Evolutionary conservation across 176 grass and related monocot species (phyloP), one percentile per base, ranked within the genome.

Genomic region (Oryza nivara): DNA sequence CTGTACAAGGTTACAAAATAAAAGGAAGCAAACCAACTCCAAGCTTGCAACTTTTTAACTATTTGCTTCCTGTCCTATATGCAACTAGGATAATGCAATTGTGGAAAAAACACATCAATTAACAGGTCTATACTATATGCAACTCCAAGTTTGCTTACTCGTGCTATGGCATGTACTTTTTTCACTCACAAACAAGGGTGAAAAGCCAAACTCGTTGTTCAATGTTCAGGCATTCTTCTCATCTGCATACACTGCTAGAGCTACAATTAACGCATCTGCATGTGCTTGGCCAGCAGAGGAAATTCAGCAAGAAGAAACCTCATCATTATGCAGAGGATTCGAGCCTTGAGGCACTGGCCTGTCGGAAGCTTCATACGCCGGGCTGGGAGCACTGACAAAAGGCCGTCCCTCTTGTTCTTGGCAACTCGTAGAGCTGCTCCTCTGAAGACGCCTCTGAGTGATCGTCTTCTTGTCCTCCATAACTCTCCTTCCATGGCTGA

Each of bases 301-400:
- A 20, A 52, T 74, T 30, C 19, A 7, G 65, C 46, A 48, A 20
- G 2, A 51, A 47, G 56, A 11, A 11, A 78, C 75, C 68, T 79
- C 20, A 75, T 19, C 85, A 12, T 87, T 82, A 28, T 87, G 86
- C 7, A 87, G 72, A 5, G 65, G 86, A 6, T 82, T 87, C 3
- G 86, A 81, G 41, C 86, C 86, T 63, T 70, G 65, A 48, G 83
- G 73, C 30, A 72, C 79, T 11, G 47, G 71, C 34, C 78, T 76
- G 19, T 32, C 46, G 3, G 78, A 82, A 28, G 78, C 64, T 69
- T 76, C 71, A 10, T 76, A 87, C 47, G 70, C 76, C 30, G 9
- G 35, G 19, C 12, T 80, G 26, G 72, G 19, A 15, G 5, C 72
- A 25, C 43, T 36, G 9, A 73, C 49, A 9, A 1, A 48, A 70